phyloP scores from a whole-genome alignment of 805 yeast species.

The Hanseniaspora valbyensis region DNA sequence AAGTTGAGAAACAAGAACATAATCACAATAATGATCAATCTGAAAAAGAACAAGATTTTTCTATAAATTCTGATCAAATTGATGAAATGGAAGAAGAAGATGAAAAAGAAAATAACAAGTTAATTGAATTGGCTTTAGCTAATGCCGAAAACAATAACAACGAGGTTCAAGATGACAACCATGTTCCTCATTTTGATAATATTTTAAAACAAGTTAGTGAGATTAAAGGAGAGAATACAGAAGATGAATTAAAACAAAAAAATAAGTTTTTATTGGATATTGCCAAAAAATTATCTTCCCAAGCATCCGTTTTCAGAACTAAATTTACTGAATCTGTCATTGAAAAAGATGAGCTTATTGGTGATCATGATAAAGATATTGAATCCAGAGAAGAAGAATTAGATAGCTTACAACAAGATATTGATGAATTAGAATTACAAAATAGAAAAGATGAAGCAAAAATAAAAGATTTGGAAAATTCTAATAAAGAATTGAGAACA shows the following conservation, averaged over 20 bases:
- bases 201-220: slow-evolving; percentile 3
- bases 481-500: slow-evolving; percentile 16
- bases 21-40: not conserved
- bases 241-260: not conserved
- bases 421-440: slow-evolving; percentile 19
- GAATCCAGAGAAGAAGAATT: slow-evolving; percentile 22
- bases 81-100: not conserved
- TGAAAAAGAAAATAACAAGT: no score
- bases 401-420: slow-evolving; percentile 19
- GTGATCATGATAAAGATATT: slow-evolving; percentile 21
- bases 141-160: not conserved
- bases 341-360: slow-evolving; percentile 16
- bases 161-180: not conserved
- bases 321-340: not conserved
- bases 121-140: not conserved
- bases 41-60: not conserved
- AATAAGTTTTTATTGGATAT: slow-evolving; percentile 1
- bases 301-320: slow-evolving; percentile 7
- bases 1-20: not conserved
- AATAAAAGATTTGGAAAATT: slow-evolving; percentile 15
- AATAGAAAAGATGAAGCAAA: slow-evolving; percentile 11
- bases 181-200: slow-evolving; percentile 9
- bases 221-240: slow-evolving; percentile 1
- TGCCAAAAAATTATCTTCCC: slow-evolving; percentile 3
- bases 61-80: not conserved